Base-by-base conservation (phyloP, 2,329 filamentous ascomycete genomes). In the Penicillium sp. region DNA sequence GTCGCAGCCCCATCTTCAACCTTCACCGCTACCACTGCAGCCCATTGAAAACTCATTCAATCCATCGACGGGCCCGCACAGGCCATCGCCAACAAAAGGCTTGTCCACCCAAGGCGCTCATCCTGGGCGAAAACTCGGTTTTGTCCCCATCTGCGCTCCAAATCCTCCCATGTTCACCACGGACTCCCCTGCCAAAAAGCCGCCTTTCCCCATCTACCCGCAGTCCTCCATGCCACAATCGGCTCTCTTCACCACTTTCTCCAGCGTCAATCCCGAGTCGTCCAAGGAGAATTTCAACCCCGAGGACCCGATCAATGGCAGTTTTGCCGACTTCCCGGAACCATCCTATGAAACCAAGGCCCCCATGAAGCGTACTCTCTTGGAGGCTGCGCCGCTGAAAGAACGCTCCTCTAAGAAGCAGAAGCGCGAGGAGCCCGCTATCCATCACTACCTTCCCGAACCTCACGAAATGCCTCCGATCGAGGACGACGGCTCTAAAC, bases 401-500 rank as follows among this genome's bases (percentile, higher is more conserved):
- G 84, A 90, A 52, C 73, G 82, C 47, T 68, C 75, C 1, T 59
- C 65, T 32, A 94, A 93, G 70, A 87, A 83, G 66, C 64, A 70
- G 31, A 86, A 80, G 59, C 56, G 70, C 26, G 79, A 83, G 35
- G 75, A 79, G 45, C 64, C 51, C 44, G 56, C 38, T 3, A 43
- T 63, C 20, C 66, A 72, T 41, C n/a, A n/a, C n/a, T 64, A 73
- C 15, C 67, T 89, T 3, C 85, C 87, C 3, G 73, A 82, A 32
- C 81, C 82, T 32, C 77, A 84, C 47, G 82, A 87, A n/a, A 92
- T 95, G 69, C 85, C 88, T 4, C 64, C 72, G 4, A 79, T 95
- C 20, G 71, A 82, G 41, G 92, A 96, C 58, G 87, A 95, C 59
- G 90, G 89, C 54, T 73, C 74, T 38, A 96, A 98, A 62, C 92